Evolutionary conservation across 306 rosid genomes (phyloP).

Genomic region (Cicer cuneatum): DNA sequence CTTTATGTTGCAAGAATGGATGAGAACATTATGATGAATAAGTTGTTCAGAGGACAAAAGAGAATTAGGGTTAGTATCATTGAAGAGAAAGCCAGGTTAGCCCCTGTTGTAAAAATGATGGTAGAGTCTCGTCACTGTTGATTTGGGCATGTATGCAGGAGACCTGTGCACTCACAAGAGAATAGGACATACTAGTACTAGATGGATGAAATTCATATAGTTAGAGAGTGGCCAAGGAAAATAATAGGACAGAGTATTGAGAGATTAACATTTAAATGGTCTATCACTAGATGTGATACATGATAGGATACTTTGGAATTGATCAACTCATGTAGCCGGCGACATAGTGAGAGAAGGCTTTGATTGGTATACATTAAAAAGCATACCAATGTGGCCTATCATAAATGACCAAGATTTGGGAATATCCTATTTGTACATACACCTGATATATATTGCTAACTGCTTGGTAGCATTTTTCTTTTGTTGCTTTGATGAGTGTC

Average conservation of each 20-base stretch:
- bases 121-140: background rate
- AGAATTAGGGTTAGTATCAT: background rate
- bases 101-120: background rate
- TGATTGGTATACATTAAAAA: slow-evolving; percentile 5
- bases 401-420: slow-evolving; percentile 24
- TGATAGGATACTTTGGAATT: background rate
- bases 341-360: background rate
- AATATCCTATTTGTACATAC: slow-evolving; percentile 16
- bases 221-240: background rate
- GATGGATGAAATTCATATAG: background rate
- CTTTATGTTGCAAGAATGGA: slow-evolving; percentile 6
- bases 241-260: background rate
- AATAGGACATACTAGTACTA: background rate
- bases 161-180: background rate
- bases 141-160: background rate
- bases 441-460: slow-evolving; percentile 14
- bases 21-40: background rate
- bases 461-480: slow-evolving; percentile 32
- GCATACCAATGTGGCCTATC: slow-evolving; percentile 27
- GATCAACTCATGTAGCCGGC: background rate
- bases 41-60: background rate
- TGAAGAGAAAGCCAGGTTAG: background rate
- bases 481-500: background rate
- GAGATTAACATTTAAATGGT: slow-evolving; percentile 10
- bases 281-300: background rate